Conservation (phyloP, 2,329 filamentous ascomycete species). For the Aureobasidium sp. region DNA sequence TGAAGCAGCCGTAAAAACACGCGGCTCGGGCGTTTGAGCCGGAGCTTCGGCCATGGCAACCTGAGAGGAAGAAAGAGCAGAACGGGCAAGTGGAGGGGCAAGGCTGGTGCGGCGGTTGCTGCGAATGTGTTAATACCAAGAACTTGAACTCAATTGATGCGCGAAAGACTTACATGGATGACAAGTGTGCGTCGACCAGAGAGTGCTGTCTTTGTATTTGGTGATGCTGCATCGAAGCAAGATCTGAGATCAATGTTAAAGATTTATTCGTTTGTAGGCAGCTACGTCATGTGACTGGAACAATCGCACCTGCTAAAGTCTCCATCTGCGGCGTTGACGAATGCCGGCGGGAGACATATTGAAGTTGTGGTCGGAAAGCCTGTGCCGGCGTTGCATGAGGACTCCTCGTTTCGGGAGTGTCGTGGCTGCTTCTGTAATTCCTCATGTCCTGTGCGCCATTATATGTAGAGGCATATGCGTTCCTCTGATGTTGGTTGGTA, state of each 20-base stretch:
- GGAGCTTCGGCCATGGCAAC: slow-evolving; percentile 40
- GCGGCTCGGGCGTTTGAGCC: slow-evolving; percentile 32
- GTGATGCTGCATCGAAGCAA: slow-evolving; percentile 40
- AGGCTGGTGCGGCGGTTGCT: slow-evolving; percentile 15
- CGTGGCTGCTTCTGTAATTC: neutral
- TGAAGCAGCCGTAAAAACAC: slow-evolving; percentile 33
- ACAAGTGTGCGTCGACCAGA: neutral
- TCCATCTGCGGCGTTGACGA: slow-evolving; percentile 40
- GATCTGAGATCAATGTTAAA: slow-evolving; percentile 26
- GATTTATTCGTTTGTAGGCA: neutral
- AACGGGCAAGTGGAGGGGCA: slow-evolving; percentile 28
- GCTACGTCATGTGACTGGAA: neutral
- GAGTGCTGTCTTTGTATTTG: slow-evolving; percentile 26
- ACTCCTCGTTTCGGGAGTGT: slow-evolving; percentile 8
- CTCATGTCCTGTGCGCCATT: slow-evolving; percentile 8
- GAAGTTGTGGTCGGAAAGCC: slow-evolving; percentile 11
- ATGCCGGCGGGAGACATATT: slow-evolving; percentile 26
- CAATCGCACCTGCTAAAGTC: slow-evolving; percentile 34
- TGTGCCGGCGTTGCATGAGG: slow-evolving; percentile 10
- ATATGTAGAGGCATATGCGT: neutral
- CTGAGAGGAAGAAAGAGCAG: slow-evolving; percentile 35
- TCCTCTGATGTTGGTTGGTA: slow-evolving; percentile 16
- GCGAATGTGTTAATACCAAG: neutral
- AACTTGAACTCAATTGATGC: slow-evolving; percentile 5
- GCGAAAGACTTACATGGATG: slow-evolving; percentile 9